A percentile compares a stretch with the other conserved stretches of the same genome.
These are phyloP conservation scores for Miscanthus sacchariflorus DNA, from an alignment of 202 grass and related monocot genomes.

Conservation along the genomic window DNA sequence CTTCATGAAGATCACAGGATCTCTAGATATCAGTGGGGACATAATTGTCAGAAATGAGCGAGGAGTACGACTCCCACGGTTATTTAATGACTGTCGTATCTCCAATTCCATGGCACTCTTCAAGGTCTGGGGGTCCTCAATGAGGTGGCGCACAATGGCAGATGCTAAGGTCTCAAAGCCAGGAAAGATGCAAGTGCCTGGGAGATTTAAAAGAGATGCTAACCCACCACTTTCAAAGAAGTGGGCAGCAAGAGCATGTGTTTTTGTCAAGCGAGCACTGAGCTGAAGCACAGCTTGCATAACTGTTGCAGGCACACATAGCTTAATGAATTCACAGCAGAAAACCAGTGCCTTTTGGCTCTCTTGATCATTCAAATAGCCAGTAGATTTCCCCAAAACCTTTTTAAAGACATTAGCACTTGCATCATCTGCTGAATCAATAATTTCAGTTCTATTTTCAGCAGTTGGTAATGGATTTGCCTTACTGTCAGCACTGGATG, in stretches of 20 bases:
- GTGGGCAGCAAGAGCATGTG: constrained; percentile 60
- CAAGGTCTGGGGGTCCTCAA: constrained; percentile 81
- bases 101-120: constrained; percentile 86
- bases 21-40: constrained; percentile 71
- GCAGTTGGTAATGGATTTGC: constrained; percentile 34
- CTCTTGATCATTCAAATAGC: constrained; percentile 74
- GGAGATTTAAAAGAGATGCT: constrained; percentile 66
- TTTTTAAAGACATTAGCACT: constrained; percentile 58
- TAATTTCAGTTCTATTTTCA: constrained; percentile 45
- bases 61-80: constrained; percentile 47
- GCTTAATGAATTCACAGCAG: constrained; percentile 75
- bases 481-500: constrained; percentile 39
- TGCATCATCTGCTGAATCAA: constrained; percentile 51
- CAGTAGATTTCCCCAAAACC: constrained; percentile 72
- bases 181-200: constrained; percentile 60
- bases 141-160: constrained; percentile 81
- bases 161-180: constrained; percentile 83
- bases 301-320: constrained; percentile 56
- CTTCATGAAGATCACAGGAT: constrained; percentile 79
- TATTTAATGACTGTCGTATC: constrained; percentile 67
- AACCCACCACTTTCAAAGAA: constrained; percentile 73
- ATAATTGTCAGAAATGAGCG: constrained; percentile 74
- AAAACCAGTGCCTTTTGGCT: constrained; percentile 66
- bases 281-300: constrained; percentile 88
- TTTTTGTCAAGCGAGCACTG: constrained; percentile 74